Percentiles rank a stretch among this genome's conserved stretches.
Conservation (phyloP, 2,329 filamentous ascomycete species). For the Madurella fahalii region DNA sequence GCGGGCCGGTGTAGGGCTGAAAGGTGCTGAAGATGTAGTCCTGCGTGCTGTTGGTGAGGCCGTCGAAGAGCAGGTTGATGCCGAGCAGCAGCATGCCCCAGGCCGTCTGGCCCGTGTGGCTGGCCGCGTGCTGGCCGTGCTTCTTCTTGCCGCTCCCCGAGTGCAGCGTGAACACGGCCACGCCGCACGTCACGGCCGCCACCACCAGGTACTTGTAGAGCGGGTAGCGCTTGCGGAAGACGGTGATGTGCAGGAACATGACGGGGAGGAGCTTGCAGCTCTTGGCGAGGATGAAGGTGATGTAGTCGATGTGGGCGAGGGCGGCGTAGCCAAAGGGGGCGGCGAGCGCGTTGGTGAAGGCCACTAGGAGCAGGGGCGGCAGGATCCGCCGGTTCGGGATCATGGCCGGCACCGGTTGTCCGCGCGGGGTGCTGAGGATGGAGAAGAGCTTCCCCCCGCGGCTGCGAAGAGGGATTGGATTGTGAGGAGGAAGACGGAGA, state of each 20-base stretch:
- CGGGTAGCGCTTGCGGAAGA: constrained; percentile 86
- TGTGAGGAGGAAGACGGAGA: constrained; percentile 92
- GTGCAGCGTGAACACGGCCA: constrained; percentile 92
- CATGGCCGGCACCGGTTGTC: constrained; percentile 55
- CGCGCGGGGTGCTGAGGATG: constrained; percentile 54
- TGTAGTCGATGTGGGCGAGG: constrained; percentile 92
- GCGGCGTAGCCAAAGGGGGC: constrained; percentile 95
- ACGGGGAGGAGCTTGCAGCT: constrained; percentile 98
- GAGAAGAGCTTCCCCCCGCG: constrained; percentile 80
- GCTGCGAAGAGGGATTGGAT: constrained; percentile 90
- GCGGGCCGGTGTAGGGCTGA: constrained; percentile 78
- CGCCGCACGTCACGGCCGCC: constrained; percentile 81
- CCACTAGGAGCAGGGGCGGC: constrained; percentile 75
- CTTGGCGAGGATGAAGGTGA: constrained; percentile 96
- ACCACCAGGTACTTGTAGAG: constrained; percentile 97
- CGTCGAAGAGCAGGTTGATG: constrained; percentile 92
- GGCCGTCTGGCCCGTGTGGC: constrained; percentile 53
- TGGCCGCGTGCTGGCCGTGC: constrained; percentile 28
- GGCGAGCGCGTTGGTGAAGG: constrained; percentile 80
- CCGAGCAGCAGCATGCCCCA: constrained; percentile 81
- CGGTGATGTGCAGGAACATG: constrained; percentile 90
- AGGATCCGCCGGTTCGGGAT: constrained; percentile 76
- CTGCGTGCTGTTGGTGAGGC: constrained; percentile 92
- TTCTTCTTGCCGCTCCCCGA: constrained; percentile 56
- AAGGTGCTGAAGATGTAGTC: constrained; percentile 86